Conservation (phyloP, 345 rosid genomes). For the Sapria himalayana region DNA sequence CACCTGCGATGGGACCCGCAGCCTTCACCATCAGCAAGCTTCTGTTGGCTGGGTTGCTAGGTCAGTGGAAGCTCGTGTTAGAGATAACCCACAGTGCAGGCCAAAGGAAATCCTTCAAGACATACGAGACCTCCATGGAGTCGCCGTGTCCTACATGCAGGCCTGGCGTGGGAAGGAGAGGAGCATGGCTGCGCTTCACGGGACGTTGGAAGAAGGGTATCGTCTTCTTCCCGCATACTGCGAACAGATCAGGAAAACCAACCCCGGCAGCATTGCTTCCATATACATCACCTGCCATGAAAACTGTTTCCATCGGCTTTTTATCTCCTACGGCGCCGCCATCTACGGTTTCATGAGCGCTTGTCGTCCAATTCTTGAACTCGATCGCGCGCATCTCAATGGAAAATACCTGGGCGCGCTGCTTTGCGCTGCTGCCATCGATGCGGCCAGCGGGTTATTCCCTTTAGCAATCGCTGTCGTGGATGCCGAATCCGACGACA, state of each 20-base stretch:
- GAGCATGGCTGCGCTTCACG: constrained; percentile 98
- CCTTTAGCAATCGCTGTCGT: constrained; percentile 85
- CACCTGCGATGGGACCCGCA: constrained; percentile 85
- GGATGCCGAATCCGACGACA: constrained; percentile 63
- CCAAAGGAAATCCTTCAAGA: constrained; percentile 93
- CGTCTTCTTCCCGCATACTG: constrained; percentile 78
- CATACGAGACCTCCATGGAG: constrained; percentile 89
- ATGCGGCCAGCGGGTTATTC: constrained; percentile 70
- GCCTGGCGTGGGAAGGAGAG: constrained; percentile 99
- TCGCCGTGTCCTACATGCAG: constrained; percentile 98
- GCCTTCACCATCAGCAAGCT: constrained; percentile 95
- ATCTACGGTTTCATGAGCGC: constrained; percentile 80
- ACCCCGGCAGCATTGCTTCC: constrained; percentile 85
- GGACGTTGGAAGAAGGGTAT: constrained; percentile 94
- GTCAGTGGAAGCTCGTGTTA: constrained; percentile 78
- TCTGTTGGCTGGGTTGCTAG: constrained; percentile 99
- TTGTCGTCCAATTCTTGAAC: constrained; percentile 86
- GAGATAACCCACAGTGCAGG: constrained; percentile 90
- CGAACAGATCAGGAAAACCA: constrained; percentile 59
- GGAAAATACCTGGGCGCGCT: constrained; percentile 81
- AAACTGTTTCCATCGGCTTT: constrained; percentile 88
- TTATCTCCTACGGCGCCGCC: constrained; percentile 70
- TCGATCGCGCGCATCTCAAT: constrained; percentile 75
- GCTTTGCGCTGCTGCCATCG: constrained; percentile 87
- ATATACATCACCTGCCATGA: constrained; percentile 68